phyloP scores from a whole-genome alignment of 768 basidiomycete species.

The Ramaria rubella region DNA sequence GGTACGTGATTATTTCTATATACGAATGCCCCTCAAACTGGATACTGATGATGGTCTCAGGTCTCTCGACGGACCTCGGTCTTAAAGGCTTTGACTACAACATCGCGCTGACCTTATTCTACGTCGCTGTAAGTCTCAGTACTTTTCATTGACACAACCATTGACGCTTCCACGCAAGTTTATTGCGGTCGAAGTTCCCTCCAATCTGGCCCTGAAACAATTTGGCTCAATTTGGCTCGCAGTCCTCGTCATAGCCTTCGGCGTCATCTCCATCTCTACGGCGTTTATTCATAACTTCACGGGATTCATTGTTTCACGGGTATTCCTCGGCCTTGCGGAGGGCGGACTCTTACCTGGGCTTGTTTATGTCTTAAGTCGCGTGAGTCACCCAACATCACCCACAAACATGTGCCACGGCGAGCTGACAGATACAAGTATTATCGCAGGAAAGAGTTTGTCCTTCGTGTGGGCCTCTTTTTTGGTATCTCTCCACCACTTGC shows the following conservation, averaged over 20 bases:
- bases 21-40: background rate
- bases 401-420: background rate
- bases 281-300: constrained; percentile 34
- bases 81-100: constrained; percentile 38
- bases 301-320: constrained; percentile 31
- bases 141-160: background rate
- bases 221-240: constrained; percentile 36
- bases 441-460: constrained; percentile 29
- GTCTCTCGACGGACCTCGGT: constrained; percentile 35
- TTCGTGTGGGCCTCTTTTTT: constrained; percentile 33
- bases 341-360: constrained; percentile 39
- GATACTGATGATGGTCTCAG: constrained; percentile 12
- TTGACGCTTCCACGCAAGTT: constrained; percentile 21
- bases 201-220: constrained; percentile 36
- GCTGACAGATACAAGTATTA: constrained; percentile 25
- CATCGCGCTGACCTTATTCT: constrained; percentile 36
- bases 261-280: constrained; percentile 31
- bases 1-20: constrained; percentile 16
- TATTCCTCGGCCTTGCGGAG: constrained; percentile 37
- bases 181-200: constrained; percentile 34
- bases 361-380: constrained; percentile 33
- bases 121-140: constrained; percentile 26
- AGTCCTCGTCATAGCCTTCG: constrained; percentile 33
- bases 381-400: constrained; percentile 17
- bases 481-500: constrained; percentile 29